phyloP scores from a whole-genome alignment of 2,329 filamentous ascomycete genomes.

The Pseudopithomyces maydicus region DNA sequence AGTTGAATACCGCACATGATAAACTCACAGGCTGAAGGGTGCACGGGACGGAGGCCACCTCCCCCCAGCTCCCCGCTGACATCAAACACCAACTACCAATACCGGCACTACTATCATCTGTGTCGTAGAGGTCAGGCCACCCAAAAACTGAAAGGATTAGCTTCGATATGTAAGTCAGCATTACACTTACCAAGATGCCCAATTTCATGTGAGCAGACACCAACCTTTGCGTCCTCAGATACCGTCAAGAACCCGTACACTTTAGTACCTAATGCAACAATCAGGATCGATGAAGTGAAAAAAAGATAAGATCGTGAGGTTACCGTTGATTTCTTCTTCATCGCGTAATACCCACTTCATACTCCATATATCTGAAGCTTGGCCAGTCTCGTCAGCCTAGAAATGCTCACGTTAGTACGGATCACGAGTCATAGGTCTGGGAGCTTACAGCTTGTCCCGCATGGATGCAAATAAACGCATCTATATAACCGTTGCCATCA shows the following conservation, averaged over 20 bases:
- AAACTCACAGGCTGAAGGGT: constrained; percentile 30
- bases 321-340: constrained; percentile 17
- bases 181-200: constrained; percentile 21
- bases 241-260: constrained; percentile 31
- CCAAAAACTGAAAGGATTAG: constrained; percentile 21
- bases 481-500: constrained; percentile 9
- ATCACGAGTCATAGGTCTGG: background rate
- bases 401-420: background rate
- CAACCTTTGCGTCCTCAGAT: constrained; percentile 25
- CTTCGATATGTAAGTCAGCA: background rate
- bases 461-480: constrained; percentile 33
- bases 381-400: constrained; percentile 19
- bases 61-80: constrained; percentile 26
- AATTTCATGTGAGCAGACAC: constrained; percentile 30
- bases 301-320: background rate
- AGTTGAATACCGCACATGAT: background rate
- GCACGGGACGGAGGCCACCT: constrained; percentile 23
- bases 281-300: too few relatives aligned
- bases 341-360: constrained; percentile 28
- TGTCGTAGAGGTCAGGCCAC: constrained; percentile 34
- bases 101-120: constrained; percentile 22
- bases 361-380: constrained; percentile 26
- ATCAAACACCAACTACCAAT: constrained; percentile 33
- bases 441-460: constrained; percentile 16
- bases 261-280: background rate